phyloP scores from a whole-genome alignment of 1,284 basidiomycete genomes.

The Fomitopsis pinicola region DNA sequence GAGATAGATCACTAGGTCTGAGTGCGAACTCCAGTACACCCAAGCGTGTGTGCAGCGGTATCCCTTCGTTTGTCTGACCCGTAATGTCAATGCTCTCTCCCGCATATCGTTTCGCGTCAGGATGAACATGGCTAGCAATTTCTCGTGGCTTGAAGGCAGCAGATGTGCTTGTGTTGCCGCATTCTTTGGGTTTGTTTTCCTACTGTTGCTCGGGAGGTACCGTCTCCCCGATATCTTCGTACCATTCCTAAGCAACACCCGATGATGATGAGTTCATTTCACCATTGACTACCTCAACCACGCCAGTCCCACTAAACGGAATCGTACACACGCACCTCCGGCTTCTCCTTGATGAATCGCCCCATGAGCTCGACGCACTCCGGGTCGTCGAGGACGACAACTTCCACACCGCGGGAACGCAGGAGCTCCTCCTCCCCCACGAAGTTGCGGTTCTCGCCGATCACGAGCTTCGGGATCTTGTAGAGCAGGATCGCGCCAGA shows the following conservation, averaged over 20 bases:
- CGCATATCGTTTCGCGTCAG: too few species aligned
- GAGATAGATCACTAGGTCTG: too few species aligned
- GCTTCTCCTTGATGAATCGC: conserved; percentile 23
- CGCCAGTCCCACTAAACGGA: not conserved
- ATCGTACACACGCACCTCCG: conserved; percentile 35
- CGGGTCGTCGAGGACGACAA: conserved; percentile 42
- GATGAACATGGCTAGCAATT: not conserved
- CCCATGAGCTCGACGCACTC: conserved; percentile 28
- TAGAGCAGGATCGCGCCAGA: conserved; percentile 56
- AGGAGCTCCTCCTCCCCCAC: conserved; percentile 48
- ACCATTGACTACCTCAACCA: not conserved
- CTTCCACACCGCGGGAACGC: conserved; percentile 45
- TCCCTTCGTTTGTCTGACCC: too few species aligned
- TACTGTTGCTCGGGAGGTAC: not conserved
- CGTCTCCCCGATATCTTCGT: conserved; percentile 52
- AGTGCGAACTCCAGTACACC: too few species aligned
- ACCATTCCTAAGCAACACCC: conserved; percentile 40
- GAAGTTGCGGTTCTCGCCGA: conserved; percentile 53
- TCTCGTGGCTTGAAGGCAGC: not conserved
- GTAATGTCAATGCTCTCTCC: too few species aligned
- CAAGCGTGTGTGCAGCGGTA: too few species aligned
- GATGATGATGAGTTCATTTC: not conserved
- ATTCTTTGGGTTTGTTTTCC: not conserved
- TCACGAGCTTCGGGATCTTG: conserved; percentile 55
- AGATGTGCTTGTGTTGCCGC: not conserved